Evolutionary conservation across 768 basidiomycete genomes (phyloP), one percentile per base, ranked within the genome.

Genomic region (Calocybe gangraenosa): DNA sequence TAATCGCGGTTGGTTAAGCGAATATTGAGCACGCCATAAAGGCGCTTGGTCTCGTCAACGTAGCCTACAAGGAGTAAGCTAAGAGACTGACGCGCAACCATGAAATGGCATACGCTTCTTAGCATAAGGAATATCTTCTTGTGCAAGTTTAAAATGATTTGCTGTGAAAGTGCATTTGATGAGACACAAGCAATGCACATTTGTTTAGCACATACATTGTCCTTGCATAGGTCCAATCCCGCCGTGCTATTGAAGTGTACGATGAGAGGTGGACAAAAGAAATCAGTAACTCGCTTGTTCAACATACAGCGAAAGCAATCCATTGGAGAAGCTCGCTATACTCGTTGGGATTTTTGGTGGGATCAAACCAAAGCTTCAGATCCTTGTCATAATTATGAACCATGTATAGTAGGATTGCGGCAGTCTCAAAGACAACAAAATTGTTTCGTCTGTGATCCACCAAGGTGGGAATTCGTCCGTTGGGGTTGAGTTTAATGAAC

Each of bases 171-270:
- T 5, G 5, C 9, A 19, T 42, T 37, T 23, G 11, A 20, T 15
- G 25, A 19, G 5, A 35, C 6, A 14, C 5, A 35, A 35, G 34
- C 6, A n/a, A 22, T 7, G 11, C 14, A 19, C 13, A 7, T 20
- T 25, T 1, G 2, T 14, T 30, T 21, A 37, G 35, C 33, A 36
- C 59, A 25, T 42, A 62, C 59, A 53, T 67, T 89, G 86, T 33
- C 87, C 87, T 68, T 92, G 87, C 86, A 90, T 93, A 13, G 90
- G 89, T 18, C 88, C 89, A 22, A 89, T 62, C 22, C 85, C 87
- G 1, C 87, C 88, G 59, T 89, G 87, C 84, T 87, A 58, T 22
- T 48, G 14, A 15, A 20, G 15, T 11, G 11, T 28, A 28, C 6
- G 22, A 28, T 44, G 3, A 28, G 17, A 28, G 18, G n/a, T 38